A percentile compares a stretch with the other conserved stretches of the same genome.
Conservation (phyloP, 2,329 filamentous ascomycete species). For the Periconia macrospinosa region DNA sequence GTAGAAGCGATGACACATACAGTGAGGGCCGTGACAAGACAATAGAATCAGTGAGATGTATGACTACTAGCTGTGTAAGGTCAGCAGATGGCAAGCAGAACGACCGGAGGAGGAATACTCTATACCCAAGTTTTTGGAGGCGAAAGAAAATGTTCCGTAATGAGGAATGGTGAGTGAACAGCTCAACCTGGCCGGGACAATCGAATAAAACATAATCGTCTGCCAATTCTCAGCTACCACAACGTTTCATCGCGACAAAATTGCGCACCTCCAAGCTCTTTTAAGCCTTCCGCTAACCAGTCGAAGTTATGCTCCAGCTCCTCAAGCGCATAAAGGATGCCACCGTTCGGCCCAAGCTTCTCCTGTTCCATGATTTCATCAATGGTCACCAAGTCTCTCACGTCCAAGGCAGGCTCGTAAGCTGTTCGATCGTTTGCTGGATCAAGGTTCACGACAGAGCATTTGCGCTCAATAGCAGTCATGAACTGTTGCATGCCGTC, state of each 20-base stretch:
- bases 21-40: constrained; percentile 90
- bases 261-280: constrained; percentile 64
- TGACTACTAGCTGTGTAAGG: constrained; percentile 74
- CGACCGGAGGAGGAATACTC: constrained; percentile 63
- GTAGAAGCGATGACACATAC: constrained; percentile 90
- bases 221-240: constrained; percentile 20
- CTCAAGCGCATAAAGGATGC: constrained; percentile 89
- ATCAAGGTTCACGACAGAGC: constrained; percentile 93
- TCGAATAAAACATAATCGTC: constrained; percentile 96
- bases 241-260: background rate
- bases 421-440: constrained; percentile 92
- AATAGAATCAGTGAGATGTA: constrained; percentile 93
- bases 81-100: constrained; percentile 23
- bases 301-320: constrained; percentile 93
- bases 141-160: constrained; percentile 89
- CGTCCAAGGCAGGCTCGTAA: constrained; percentile 88
- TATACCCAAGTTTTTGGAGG: constrained; percentile 87
- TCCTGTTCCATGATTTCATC: constrained; percentile 96
- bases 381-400: constrained; percentile 82
- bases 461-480: constrained; percentile 90
- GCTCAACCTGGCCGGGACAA: constrained; percentile 93
- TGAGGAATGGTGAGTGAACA: constrained; percentile 94
- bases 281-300: constrained; percentile 82
- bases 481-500: constrained; percentile 99
- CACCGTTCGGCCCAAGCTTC: constrained; percentile 87